Conservation (phyloP, 495 filamentous ascomycete species). For the Talaromyces stipitatus region DNA sequence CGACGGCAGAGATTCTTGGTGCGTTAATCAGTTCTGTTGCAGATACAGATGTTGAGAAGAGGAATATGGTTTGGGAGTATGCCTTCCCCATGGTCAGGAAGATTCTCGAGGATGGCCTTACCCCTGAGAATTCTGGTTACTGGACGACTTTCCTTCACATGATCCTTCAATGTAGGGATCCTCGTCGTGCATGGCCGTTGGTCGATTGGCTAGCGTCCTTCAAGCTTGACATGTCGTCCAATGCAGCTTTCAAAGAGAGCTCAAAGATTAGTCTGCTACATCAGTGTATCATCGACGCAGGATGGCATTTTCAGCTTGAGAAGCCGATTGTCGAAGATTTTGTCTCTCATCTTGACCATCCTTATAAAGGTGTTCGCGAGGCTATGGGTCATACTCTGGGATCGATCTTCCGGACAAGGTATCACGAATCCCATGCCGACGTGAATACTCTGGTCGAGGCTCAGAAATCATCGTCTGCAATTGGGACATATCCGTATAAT, state of each 20-base stretch:
- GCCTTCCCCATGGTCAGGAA: slow-evolving; percentile 80
- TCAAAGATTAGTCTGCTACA: slow-evolving; percentile 90
- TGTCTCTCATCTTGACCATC: slow-evolving; percentile 85
- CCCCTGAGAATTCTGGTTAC: slow-evolving; percentile 87
- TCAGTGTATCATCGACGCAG: slow-evolving; percentile 76
- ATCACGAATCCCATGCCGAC: slow-evolving; percentile 85
- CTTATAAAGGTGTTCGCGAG: slow-evolving; percentile 94
- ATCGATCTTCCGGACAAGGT: slow-evolving; percentile 77
- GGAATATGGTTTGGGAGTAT: slow-evolving; percentile 75
- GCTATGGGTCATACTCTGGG: slow-evolving; percentile 86
- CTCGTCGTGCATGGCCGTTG: slow-evolving; percentile 77
- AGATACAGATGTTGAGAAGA: slow-evolving; percentile 60
- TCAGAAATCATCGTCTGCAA: slow-evolving; percentile 71
- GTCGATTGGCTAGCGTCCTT: slow-evolving; percentile 78
- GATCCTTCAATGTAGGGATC: slow-evolving; percentile 75
- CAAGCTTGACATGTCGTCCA: slow-evolving; percentile 86
- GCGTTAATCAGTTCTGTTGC: slow-evolving; percentile 69
- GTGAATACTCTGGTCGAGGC: slow-evolving; percentile 64
- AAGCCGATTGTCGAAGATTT: slow-evolving; percentile 89
- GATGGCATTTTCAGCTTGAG: slow-evolving; percentile 94
- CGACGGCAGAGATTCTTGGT: slow-evolving; percentile 88
- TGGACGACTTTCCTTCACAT: slow-evolving; percentile 93
- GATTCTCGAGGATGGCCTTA: slow-evolving; percentile 82
- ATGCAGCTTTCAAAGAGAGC: slow-evolving; percentile 98
- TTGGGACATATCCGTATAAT: slow-evolving; percentile 77